A percentile compares a stretch with the other conserved stretches of the same genome.
These are phyloP conservation scores for Jacaranda copaia DNA, from an alignment of 257 asterid genomes.

Conservation along the genomic window DNA sequence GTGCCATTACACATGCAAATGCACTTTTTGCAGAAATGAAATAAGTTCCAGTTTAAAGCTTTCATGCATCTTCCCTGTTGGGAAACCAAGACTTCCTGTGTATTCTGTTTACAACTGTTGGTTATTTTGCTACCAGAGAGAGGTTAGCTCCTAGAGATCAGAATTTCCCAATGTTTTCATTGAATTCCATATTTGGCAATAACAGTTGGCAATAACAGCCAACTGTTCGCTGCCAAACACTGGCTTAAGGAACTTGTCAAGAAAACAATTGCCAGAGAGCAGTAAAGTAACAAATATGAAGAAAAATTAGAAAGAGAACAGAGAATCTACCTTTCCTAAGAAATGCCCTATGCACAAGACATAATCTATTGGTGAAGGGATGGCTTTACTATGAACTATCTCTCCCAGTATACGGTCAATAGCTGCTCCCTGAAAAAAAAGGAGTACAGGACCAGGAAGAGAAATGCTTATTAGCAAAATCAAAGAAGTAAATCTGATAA, in stretches of 20 bases:
- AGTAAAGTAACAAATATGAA: not conserved
- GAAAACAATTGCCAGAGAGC: not conserved
- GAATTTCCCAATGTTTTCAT: too few relatives aligned
- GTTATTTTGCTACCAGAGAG: too few relatives aligned
- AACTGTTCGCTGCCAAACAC: not conserved
- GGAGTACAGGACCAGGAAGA: not conserved
- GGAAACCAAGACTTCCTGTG: too few relatives aligned
- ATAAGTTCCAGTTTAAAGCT: too few relatives aligned
- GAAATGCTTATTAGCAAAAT: not conserved
- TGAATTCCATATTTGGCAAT: too few relatives aligned
- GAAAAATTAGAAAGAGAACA: not conserved
- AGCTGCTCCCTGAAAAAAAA: constrained; percentile 73
- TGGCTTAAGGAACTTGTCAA: not conserved
- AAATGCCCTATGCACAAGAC: constrained; percentile 82
- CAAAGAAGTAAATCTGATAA: constrained; percentile 3
- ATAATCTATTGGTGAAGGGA: constrained; percentile 69
- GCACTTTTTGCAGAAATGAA: too few relatives aligned
- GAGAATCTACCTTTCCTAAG: constrained; percentile 65
- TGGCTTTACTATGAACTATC: constrained; percentile 74
- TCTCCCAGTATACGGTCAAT: constrained; percentile 83
- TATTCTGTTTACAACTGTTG: too few relatives aligned
- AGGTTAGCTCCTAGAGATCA: too few relatives aligned
- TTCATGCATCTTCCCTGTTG: too few relatives aligned
- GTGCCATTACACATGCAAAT: too few relatives aligned
- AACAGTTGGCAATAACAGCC: too few relatives aligned